A percentile compares a stretch with the other conserved stretches of the same genome.
Conservation (phyloP, 2,329 filamentous ascomycete genomes). For the Talaromyces verruculosus region DNA sequence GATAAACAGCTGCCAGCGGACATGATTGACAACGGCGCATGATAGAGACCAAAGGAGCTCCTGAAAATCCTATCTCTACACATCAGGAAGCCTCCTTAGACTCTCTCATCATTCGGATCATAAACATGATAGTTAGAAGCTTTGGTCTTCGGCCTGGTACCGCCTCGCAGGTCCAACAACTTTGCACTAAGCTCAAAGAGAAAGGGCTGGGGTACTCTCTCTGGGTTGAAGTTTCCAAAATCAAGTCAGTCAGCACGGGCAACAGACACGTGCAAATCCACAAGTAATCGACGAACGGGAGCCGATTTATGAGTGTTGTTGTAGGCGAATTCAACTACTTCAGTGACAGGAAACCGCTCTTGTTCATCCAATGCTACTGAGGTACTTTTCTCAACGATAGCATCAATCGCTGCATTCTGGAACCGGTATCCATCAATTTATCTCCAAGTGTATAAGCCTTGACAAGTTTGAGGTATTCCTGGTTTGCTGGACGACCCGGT, state of each 20-base stretch:
- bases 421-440: background rate
- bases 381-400: slow-evolving; percentile 1
- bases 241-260: background rate
- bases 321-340: background rate
- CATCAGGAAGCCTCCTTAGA: background rate
- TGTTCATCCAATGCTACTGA: background rate
- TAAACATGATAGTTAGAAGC: background rate
- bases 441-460: slow-evolving; percentile 3
- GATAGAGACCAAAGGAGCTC: background rate
- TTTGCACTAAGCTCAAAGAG: background rate
- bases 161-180: background rate
- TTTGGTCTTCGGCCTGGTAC: background rate
- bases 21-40: background rate
- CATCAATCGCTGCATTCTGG: background rate
- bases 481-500: background rate
- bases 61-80: background rate
- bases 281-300: background rate
- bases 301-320: background rate
- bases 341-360: background rate
- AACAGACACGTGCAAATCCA: background rate
- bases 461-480: background rate
- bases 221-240: background rate
- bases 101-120: background rate
- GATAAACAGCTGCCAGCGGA: background rate
- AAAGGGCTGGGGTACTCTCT: background rate